Percentiles rank a stretch among this genome's conserved stretches.
These are phyloP conservation scores for Cyberlindnera subsufficiens DNA, from an alignment of 805 yeast species.

Conservation along the genomic window DNA sequence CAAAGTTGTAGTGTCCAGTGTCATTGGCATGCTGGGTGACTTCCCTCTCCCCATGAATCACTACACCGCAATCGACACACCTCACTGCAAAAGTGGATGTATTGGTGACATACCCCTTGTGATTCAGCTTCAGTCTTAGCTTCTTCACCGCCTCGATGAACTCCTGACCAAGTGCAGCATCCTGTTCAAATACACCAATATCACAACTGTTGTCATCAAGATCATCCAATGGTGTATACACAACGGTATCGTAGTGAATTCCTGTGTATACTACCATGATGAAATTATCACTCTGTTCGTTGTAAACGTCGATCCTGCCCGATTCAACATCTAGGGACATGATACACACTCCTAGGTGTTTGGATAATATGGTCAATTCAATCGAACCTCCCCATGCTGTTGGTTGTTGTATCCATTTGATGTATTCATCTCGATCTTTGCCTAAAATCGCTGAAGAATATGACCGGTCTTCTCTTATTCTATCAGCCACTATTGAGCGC, in stretches of 20 bases:
- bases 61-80: slow-evolving; percentile 49
- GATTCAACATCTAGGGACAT: slow-evolving; percentile 62
- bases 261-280: slow-evolving; percentile 62
- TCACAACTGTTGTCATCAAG: slow-evolving; percentile 30
- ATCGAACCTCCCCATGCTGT: slow-evolving; percentile 84
- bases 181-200: slow-evolving; percentile 35
- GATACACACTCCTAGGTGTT: slow-evolving; percentile 44
- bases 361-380: slow-evolving; percentile 58
- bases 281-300: slow-evolving; percentile 29
- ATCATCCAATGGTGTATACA: slow-evolving; percentile 22
- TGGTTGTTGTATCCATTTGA: slow-evolving; percentile 52
- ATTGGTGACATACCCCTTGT: slow-evolving; percentile 57
- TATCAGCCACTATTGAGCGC: slow-evolving; percentile 44
- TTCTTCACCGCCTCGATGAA: slow-evolving; percentile 32
- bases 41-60: slow-evolving; percentile 56
- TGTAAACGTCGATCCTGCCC: slow-evolving; percentile 50
- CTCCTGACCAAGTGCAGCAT: slow-evolving; percentile 25
- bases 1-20: slow-evolving; percentile 58
- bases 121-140: slow-evolving; percentile 41
- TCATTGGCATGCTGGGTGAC: slow-evolving; percentile 58
- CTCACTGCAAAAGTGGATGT: slow-evolving; percentile 51
- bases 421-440: slow-evolving; percentile 39
- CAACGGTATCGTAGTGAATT: slow-evolving; percentile 65
- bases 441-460: slow-evolving; percentile 56
- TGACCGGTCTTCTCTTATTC: slow-evolving; percentile 33